Evolutionary conservation across 495 filamentous ascomycete species (phyloP), one percentile per base, ranked within the genome.

Genomic region (Hypoxylon cercidicola): DNA sequence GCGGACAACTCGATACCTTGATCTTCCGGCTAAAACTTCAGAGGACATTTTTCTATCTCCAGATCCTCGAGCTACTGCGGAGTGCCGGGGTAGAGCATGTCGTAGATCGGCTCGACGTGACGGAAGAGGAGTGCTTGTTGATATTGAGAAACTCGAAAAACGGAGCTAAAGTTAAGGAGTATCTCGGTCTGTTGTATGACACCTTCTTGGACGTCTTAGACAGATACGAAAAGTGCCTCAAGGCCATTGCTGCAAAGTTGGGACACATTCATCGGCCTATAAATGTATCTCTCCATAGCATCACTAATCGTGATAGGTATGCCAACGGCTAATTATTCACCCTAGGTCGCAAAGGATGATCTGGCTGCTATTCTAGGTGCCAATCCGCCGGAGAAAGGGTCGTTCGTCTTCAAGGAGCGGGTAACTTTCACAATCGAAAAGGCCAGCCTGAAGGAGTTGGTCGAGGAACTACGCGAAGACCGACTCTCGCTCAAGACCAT

Each of bases 1-100:
- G 37, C 11, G 64, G 59, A 12, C 52, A 57, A 15, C 46, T 68
- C 13, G 59, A 68, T 20, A 40, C 40, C 4, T 54, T 68, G 9
- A 53, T 63, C 40, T 47, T 50, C 21, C 19, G 43, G 16, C 28
- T 68, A 0, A 68, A 47, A 23, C 13, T 59, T 19, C 64, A 63
- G 13, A 37, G 50, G 23, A 48, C 46, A 1, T 51, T 60, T 12
- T 65, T 52, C 39, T 32, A 32, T 32, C 30, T 32, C 7, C 30
- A 32, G 10, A 32, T 32, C 30, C 30, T 32, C 10, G 30, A 32
- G 30, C 30, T 32, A 32, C 30, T 32, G 1, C 30, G 30, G 9
- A 32, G 30, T 11, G 30, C 10, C 30, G 30, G 30, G 10, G 30
- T 32, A 11, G 7, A 32, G 30, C 30, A 32, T 32, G 30, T 32